Evolutionary conservation across 2,329 filamentous ascomycete genomes (phyloP).

Genomic region (Hymenoscyphus albidus): DNA sequence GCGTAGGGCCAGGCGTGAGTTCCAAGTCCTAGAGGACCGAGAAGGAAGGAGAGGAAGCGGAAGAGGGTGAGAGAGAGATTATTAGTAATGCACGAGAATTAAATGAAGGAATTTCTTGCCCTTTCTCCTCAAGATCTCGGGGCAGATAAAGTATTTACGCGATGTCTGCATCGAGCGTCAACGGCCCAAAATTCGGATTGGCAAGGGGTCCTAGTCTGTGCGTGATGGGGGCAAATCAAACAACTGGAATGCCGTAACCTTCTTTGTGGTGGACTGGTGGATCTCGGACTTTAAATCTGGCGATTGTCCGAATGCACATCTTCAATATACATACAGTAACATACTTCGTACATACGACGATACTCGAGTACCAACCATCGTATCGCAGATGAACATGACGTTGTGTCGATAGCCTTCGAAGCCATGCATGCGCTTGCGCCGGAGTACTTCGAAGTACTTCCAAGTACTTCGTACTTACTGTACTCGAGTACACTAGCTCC

Average conservation of each 20-base stretch:
- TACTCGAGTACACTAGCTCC: no score
- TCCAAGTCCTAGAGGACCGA: background rate
- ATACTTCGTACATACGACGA: no score
- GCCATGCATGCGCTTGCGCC: no score
- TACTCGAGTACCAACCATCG: background rate
- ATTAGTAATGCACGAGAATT: background rate
- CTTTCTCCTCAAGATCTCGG: background rate
- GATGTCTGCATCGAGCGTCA: no score
- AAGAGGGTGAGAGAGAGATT: background rate
- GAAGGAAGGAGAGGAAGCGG: background rate
- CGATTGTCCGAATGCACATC: background rate
- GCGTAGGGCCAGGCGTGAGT: background rate
- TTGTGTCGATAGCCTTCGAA: no score
- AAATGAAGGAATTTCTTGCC: background rate
- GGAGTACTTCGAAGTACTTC: no score
- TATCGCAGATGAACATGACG: background rate
- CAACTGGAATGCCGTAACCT: background rate
- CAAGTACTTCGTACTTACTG: no score
- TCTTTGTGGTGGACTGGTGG: background rate
- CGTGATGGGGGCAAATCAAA: background rate
- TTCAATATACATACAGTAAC: no score
- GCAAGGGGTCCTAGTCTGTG: conserved; percentile 11
- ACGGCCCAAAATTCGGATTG: conserved; percentile 1
- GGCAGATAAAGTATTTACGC: background rate
- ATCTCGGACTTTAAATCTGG: background rate